Conservation (phyloP, 2,329 filamentous ascomycete genomes). For the Pseudogymnoascus sp. region DNA sequence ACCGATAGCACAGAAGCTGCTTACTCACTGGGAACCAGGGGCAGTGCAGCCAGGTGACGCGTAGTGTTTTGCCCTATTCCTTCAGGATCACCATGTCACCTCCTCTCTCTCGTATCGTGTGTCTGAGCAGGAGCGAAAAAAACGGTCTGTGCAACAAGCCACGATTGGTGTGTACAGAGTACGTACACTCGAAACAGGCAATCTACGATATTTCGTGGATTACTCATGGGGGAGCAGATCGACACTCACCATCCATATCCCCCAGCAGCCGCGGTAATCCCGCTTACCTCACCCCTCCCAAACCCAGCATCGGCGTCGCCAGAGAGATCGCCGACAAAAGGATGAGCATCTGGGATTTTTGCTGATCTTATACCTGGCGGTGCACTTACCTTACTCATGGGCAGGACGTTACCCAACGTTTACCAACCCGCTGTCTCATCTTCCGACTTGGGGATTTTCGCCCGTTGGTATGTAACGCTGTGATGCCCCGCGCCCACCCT, state of each 20-base stretch:
- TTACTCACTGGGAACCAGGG: background rate
- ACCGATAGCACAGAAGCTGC: background rate
- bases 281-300: background rate
- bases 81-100: background rate
- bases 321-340: background rate
- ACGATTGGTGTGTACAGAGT: background rate
- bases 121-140: background rate
- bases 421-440: background rate
- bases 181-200: constrained; percentile 3
- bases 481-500: background rate
- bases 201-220: background rate
- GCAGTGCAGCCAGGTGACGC: background rate
- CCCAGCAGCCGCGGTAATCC: background rate
- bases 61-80: background rate
- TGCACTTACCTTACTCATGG: background rate
- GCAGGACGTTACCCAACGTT: background rate
- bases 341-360: constrained; percentile 2
- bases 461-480: background rate
- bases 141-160: constrained; percentile 3
- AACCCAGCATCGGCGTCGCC: background rate
- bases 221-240: background rate
- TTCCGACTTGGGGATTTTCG: background rate
- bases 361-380: background rate
- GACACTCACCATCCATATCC: background rate
- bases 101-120: background rate